Conservation (phyloP, 2,329 filamentous ascomycete species). For the Fusarium sp. region DNA sequence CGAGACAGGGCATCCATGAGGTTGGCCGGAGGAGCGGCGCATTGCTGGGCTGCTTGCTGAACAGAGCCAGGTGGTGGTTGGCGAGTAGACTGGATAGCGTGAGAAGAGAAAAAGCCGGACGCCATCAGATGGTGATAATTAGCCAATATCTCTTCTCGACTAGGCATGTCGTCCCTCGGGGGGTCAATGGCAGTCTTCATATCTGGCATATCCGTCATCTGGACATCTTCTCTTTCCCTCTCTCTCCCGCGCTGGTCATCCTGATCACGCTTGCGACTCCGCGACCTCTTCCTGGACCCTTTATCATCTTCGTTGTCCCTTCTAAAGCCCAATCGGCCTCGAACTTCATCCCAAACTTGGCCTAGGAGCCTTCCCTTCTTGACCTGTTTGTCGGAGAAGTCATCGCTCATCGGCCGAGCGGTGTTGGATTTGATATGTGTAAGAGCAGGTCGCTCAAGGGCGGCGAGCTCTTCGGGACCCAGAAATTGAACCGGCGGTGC, state of each 20-base stretch:
- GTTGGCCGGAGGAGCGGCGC: slow-evolving; percentile 9
- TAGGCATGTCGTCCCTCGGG: slow-evolving; percentile 45
- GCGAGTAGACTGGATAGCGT: slow-evolving; percentile 67
- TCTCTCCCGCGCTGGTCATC: slow-evolving; percentile 31
- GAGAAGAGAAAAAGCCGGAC: slow-evolving; percentile 67
- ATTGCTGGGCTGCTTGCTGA: slow-evolving; percentile 6
- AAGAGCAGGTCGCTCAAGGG: slow-evolving; percentile 46
- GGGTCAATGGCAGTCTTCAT: slow-evolving; percentile 12
- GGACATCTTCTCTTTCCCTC: slow-evolving; percentile 31
- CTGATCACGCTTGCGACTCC: slow-evolving; percentile 35
- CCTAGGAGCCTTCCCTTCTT: slow-evolving; percentile 50
- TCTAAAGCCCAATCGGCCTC: slow-evolving; percentile 48
- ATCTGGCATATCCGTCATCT: slow-evolving; percentile 26
- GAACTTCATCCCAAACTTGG: slow-evolving; percentile 54
- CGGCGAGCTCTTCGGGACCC: slow-evolving; percentile 52
- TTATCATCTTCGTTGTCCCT: slow-evolving; percentile 43
- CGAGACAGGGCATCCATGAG: slow-evolving; percentile 27
- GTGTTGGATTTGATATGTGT: slow-evolving; percentile 22
- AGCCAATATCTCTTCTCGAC: slow-evolving; percentile 63
- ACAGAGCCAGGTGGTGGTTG: slow-evolving; percentile 50
- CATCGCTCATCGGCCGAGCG: slow-evolving; percentile 43
- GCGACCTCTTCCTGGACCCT: slow-evolving; percentile 38
- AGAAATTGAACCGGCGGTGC: slow-evolving; percentile 77
- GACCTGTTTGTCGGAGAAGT: slow-evolving; percentile 49
- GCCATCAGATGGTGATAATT: slow-evolving; percentile 68